phyloP scores from a whole-genome alignment of 495 filamentous ascomycete species.

The Staphylotrichum tortipilum region DNA sequence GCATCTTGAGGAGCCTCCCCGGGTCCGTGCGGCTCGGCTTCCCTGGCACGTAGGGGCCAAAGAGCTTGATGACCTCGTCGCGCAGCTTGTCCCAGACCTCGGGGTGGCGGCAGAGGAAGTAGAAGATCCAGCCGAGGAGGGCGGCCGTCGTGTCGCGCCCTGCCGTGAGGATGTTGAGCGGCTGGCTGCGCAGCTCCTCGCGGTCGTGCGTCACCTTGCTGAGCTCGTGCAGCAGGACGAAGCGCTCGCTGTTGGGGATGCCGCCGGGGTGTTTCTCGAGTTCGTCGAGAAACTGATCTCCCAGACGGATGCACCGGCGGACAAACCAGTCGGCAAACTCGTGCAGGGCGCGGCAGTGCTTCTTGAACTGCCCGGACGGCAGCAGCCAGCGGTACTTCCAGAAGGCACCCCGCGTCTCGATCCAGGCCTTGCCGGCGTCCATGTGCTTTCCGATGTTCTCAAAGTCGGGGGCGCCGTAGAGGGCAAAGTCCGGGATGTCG shows the following conservation, averaged over 20 bases:
- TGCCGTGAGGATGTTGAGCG: conserved; percentile 57
- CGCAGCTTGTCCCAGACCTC: conserved; percentile 43
- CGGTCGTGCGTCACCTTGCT: conserved; percentile 50
- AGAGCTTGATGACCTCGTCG: conserved; percentile 33
- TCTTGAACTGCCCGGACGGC: conserved; percentile 33
- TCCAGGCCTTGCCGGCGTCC: conserved; percentile 37
- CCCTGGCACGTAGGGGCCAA: conserved; percentile 21
- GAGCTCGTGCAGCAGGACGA: conserved; percentile 58
- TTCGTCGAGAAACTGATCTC: conserved; percentile 9
- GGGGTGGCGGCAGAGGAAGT: conserved; percentile 42
- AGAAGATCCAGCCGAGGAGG: conserved; percentile 49
- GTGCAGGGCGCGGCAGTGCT: conserved; percentile 40
- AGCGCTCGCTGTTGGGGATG: conserved; percentile 25
- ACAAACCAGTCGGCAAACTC: conserved; percentile 45
- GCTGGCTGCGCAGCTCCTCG: conserved; percentile 50
- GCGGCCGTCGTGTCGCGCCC: conserved; percentile 50
- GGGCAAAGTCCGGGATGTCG: conserved; percentile 10
- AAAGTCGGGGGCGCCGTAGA: conserved; percentile 14
- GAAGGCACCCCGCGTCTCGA: conserved; percentile 36
- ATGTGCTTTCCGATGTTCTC: conserved; percentile 35
- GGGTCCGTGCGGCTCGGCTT: conserved; percentile 16
- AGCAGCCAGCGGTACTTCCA: conserved; percentile 42
- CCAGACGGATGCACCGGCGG: conserved; percentile 9
- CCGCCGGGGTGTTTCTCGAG: conserved; percentile 1
- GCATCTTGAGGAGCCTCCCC: conserved; percentile 25